phyloP scores from a whole-genome alignment of 2,329 filamentous ascomycete genomes.

The Botryotinia convoluta region DNA sequence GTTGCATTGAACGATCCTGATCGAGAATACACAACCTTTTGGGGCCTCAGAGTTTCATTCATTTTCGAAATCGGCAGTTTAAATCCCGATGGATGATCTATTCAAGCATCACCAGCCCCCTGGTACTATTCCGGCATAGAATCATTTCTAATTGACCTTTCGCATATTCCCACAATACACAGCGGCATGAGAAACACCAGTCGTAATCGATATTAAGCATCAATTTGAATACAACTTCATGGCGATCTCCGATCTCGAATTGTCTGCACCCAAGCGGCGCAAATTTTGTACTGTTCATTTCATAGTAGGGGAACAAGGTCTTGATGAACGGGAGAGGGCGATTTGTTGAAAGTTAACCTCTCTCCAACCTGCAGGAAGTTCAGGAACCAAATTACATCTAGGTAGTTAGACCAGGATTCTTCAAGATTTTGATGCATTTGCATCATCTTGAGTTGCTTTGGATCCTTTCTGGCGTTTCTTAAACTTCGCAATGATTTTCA shows the following conservation, averaged over 20 bases:
- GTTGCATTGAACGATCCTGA: conserved; percentile 7
- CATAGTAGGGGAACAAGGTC: neutral
- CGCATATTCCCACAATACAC: neutral
- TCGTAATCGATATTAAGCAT: conserved; percentile 7
- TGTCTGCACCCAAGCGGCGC: neutral
- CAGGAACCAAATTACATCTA: conserved; percentile 16
- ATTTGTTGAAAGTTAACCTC: neutral
- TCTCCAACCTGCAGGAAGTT: conserved; percentile 15
- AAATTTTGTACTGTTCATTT: neutral
- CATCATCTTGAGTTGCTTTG: conserved; percentile 8
- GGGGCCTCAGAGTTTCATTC: neutral
- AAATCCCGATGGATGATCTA: neutral
- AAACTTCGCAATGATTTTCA: neutral
- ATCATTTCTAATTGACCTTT: neutral
- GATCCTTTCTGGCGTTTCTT: neutral
- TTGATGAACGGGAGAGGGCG: neutral
- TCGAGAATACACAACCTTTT: neutral
- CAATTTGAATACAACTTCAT: neutral
- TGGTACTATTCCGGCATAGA: neutral
- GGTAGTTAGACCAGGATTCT: neutral
- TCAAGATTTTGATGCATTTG: neutral
- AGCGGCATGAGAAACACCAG: conserved; percentile 11
- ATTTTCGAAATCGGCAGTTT: conserved; percentile 10
- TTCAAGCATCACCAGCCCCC: conserved; percentile 1
- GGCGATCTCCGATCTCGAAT: conserved; percentile 18